phyloP scores from a whole-genome alignment of 768 basidiomycete genomes.

The Amanita polypyramis region DNA sequence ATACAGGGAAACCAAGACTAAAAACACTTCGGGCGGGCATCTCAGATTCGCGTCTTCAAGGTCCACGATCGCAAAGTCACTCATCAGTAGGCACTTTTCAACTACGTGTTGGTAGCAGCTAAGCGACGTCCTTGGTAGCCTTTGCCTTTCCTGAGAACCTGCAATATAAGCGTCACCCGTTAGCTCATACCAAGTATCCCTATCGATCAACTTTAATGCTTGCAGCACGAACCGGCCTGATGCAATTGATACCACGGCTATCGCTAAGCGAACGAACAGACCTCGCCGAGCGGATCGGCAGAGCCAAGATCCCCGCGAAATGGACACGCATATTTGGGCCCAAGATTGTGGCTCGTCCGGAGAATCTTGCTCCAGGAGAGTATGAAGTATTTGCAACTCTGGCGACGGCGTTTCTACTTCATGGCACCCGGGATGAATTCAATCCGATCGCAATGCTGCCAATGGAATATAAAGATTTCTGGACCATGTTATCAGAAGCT shows the following conservation, averaged over 20 bases:
- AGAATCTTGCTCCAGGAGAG: constrained; percentile 2
- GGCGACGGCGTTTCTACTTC: not conserved
- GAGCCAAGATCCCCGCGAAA: constrained; percentile 1
- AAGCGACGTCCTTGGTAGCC: not conserved
- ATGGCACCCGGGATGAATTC: not conserved
- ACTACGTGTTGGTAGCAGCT: too few species aligned
- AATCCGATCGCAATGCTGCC: not conserved
- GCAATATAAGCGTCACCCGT: constrained; percentile 2
- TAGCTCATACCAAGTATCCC: not conserved
- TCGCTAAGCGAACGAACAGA: not conserved
- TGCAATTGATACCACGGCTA: not conserved
- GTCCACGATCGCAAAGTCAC: not conserved
- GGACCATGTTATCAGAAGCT: constrained; percentile 3
- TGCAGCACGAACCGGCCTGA: not conserved
- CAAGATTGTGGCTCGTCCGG: constrained; percentile 2
- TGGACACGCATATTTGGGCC: constrained; percentile 5
- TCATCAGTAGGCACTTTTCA: not conserved
- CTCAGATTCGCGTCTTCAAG: not conserved
- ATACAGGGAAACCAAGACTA: not conserved
- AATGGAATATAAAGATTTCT: constrained; percentile 1
- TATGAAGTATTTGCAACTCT: constrained; percentile 5
- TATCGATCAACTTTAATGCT: constrained; percentile 6
- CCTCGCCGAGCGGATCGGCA: not conserved
- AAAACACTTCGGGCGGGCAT: not conserved
- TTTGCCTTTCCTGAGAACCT: constrained; percentile 4